Evolutionary conservation across 345 rosid genomes (phyloP), one percentile per base, ranked within the genome.

Genomic region (Stellera chamaejasme): DNA sequence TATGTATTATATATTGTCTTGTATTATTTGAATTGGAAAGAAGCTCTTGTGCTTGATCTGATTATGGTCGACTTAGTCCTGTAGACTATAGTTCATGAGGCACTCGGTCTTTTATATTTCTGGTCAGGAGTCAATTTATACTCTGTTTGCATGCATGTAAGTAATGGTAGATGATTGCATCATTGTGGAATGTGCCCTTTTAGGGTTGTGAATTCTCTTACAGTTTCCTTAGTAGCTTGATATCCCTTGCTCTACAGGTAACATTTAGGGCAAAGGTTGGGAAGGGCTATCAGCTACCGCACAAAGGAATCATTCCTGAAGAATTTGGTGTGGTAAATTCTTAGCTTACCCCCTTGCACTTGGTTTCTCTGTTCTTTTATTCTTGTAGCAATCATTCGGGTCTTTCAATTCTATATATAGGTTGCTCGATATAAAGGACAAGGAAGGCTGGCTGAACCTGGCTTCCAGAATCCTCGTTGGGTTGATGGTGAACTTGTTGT

Each of bases 181-280:
- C 3, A 32, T 32, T 32, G 39, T 32, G 9, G 5, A 32, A 32
- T 5, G 39, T 32, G 39, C 7, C 23, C 23, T 19, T 32, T 32
- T 32, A 32, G 39, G 39, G 5, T 32, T 32, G 7, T 8, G 9
- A 32, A 32, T 8, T 32, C 39, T 32, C 9, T 5, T 32, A 8
- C 3, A 8, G 7, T 32, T 32, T 32, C 9, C 39, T 32, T 32
- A 32, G 5, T 32, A 32, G 39, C 39, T 32, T 32, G 7, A 32
- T 32, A 4, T 2, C 39, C 9, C 9, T 32, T 32, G 39, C 39
- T 32, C 39, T 32, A 32, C 66, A 92, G 98, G 95, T 92, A 49
- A 90, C 96, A 51, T 92, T 92, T 73, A 93, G 96, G 50, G 98
- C 98, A 58, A 92, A 80, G 82, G 74, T 92, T 77, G 98, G 96